Evolutionary conservation across 495 filamentous ascomycete species (phyloP).

Genomic region (Penicillium desertorum): DNA sequence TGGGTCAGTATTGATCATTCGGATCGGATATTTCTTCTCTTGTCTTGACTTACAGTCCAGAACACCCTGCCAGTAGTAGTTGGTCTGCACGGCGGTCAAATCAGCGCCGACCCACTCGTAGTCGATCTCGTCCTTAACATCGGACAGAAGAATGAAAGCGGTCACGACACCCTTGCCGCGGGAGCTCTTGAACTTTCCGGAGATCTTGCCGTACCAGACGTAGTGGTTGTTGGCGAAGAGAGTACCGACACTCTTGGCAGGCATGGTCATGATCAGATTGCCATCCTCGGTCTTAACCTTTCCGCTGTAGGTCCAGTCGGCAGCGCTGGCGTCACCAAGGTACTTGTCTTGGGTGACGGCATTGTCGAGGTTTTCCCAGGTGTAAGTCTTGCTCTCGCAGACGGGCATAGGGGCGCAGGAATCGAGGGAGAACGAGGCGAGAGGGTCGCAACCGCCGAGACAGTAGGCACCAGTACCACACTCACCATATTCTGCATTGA

Average conservation of each 20-base stretch:
- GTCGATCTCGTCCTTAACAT: slow-evolving; percentile 98
- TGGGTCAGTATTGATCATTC: slow-evolving; percentile 1
- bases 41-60: slow-evolving; percentile 69
- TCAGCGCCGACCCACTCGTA: slow-evolving; percentile 91
- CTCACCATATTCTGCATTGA: slow-evolving; percentile 97
- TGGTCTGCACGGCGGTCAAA: slow-evolving; percentile 76
- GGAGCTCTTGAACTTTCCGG: slow-evolving; percentile 80
- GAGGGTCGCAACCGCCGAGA: slow-evolving; percentile 90
- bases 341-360: slow-evolving; percentile 22
- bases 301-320: slow-evolving; percentile 89
- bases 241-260: slow-evolving; percentile 75
- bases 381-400: slow-evolving; percentile 73
- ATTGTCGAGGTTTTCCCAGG: slow-evolving; percentile 59
- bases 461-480: slow-evolving; percentile 95
- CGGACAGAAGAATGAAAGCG: slow-evolving; percentile 90
- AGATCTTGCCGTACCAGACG: slow-evolving; percentile 96
- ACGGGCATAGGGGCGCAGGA: slow-evolving; percentile 84
- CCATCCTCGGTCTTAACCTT: slow-evolving; percentile 60
- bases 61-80: slow-evolving; percentile 96
- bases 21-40: background rate
- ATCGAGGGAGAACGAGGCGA: slow-evolving; percentile 73
- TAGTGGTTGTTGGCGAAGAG: slow-evolving; percentile 84
- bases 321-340: slow-evolving; percentile 72
- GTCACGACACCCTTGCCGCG: slow-evolving; percentile 86
- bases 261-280: slow-evolving; percentile 81